These are phyloP conservation scores for Penicillium polonicum DNA, from an alignment of 2,329 filamentous ascomycete species.

Conservation along the genomic window DNA sequence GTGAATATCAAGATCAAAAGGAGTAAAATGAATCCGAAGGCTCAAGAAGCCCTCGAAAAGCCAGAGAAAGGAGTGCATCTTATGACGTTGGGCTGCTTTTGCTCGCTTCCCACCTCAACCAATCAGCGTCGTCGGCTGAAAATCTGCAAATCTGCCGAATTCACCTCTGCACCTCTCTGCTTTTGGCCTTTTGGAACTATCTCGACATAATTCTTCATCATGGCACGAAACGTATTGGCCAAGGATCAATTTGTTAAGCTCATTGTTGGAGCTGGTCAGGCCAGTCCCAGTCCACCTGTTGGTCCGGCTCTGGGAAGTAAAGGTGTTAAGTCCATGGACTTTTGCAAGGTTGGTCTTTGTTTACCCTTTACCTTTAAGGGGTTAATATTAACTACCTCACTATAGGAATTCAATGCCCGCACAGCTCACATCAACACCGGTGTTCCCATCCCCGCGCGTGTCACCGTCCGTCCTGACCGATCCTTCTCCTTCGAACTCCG, in stretches of 20 bases:
- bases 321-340: slow-evolving; percentile 99
- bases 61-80: not conserved
- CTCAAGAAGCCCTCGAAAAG: not conserved
- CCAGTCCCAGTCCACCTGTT: slow-evolving; percentile 90
- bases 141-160: slow-evolving; percentile 20
- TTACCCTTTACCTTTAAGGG: not conserved
- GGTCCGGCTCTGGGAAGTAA: slow-evolving; percentile 95
- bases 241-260: slow-evolving; percentile 86
- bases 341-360: slow-evolving; percentile 75
- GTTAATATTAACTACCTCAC: not conserved
- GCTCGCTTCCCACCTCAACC: slow-evolving; percentile 24
- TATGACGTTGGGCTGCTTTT: slow-evolving; percentile 25
- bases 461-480: slow-evolving; percentile 89
- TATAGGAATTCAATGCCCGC: slow-evolving; percentile 91
- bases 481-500: slow-evolving; percentile 91
- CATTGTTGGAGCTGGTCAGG: slow-evolving; percentile 94
- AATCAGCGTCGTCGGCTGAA: slow-evolving; percentile 22
- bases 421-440: slow-evolving; percentile 80
- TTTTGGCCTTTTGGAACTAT: not conserved
- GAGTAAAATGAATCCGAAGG: not conserved
- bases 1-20: not conserved
- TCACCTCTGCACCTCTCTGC: not conserved
- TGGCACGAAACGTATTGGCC: slow-evolving; percentile 53
- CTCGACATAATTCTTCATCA: slow-evolving; percentile 29
- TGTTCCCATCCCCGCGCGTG: slow-evolving; percentile 84